Evolutionary conservation across 2,329 filamentous ascomycete species (phyloP).

Genomic region (Clonostachys rosea): DNA sequence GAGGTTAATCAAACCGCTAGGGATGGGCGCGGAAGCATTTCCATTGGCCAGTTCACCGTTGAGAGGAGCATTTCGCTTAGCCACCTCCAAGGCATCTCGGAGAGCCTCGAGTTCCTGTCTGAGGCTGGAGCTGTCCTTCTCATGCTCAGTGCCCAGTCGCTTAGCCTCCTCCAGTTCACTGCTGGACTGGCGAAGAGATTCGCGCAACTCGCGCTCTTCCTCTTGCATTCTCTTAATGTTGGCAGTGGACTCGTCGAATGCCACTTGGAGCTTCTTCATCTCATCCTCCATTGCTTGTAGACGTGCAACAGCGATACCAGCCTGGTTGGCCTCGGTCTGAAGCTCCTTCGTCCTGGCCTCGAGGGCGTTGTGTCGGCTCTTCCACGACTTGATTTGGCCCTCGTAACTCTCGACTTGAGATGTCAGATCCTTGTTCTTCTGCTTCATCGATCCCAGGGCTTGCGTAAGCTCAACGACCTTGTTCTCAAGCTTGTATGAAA

Average conservation of each 20-base stretch:
- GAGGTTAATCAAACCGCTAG: slow-evolving; percentile 86
- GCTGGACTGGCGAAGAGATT: slow-evolving; percentile 74
- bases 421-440: slow-evolving; percentile 85
- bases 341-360: slow-evolving; percentile 90
- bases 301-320: slow-evolving; percentile 88
- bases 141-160: slow-evolving; percentile 68
- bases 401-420: slow-evolving; percentile 95
- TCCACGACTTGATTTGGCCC: slow-evolving; percentile 92
- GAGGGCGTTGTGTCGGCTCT: slow-evolving; percentile 83
- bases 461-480: slow-evolving; percentile 99
- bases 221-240: slow-evolving; percentile 95
- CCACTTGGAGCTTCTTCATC: slow-evolving; percentile 85
- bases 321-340: slow-evolving; percentile 95
- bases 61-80: slow-evolving; percentile 71
- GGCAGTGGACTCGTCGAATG: slow-evolving; percentile 82
- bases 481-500: slow-evolving; percentile 98
- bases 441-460: slow-evolving; percentile 84
- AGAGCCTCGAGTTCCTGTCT: slow-evolving; percentile 86
- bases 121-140: slow-evolving; percentile 80
- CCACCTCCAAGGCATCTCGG: slow-evolving; percentile 86
- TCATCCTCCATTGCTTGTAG: slow-evolving; percentile 91
- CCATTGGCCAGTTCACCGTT: slow-evolving; percentile 55
- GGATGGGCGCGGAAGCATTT: slow-evolving; percentile 40
- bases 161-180: slow-evolving; percentile 77
- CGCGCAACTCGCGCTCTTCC: slow-evolving; percentile 81